A percentile compares a stretch with the other conserved stretches of the same genome.
phyloP scores from a whole-genome alignment of 805 yeast genomes.

The Candida dajiaensis region DNA sequence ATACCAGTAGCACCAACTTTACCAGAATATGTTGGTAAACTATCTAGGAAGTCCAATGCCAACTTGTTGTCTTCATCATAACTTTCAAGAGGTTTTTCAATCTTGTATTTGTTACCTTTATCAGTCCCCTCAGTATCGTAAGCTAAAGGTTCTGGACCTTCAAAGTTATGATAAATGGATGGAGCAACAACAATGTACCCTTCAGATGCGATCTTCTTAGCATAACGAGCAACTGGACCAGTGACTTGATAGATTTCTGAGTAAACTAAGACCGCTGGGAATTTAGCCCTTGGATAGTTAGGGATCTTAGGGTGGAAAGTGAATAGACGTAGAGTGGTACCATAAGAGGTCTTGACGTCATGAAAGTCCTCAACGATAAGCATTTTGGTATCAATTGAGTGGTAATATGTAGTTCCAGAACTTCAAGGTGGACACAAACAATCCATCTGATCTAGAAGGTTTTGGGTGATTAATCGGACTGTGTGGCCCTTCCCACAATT shows the following conservation, averaged over 20 bases:
- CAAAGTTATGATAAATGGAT: constrained; percentile 72
- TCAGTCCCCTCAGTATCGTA: constrained; percentile 75
- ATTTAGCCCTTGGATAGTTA: constrained; percentile 71
- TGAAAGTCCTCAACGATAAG: constrained; percentile 58
- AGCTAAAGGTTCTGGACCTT: constrained; percentile 53
- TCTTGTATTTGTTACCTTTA: constrained; percentile 61
- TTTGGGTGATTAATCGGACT: too few relatives aligned
- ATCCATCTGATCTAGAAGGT: too few relatives aligned
- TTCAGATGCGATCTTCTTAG: constrained; percentile 71
- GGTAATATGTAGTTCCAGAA: too few relatives aligned
- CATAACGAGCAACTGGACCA: constrained; percentile 77
- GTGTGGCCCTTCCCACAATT: too few relatives aligned
- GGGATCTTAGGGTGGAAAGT: constrained; percentile 63
- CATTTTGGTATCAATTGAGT: constrained; percentile 35
- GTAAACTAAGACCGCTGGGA: constrained; percentile 76
- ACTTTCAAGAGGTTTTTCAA: constrained; percentile 58
- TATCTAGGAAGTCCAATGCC: constrained; percentile 54
- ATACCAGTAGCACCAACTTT: constrained; percentile 78
- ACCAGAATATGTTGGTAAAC: constrained; percentile 61
- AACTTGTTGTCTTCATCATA: constrained; percentile 71
- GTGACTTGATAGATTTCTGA: constrained; percentile 79
- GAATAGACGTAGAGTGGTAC: constrained; percentile 61
- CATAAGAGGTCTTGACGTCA: constrained; percentile 61
- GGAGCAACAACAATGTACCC: constrained; percentile 80
- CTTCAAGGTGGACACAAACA: too few relatives aligned